Evolutionary conservation across 768 basidiomycete species (phyloP).

Genomic region (Chalciporus pseudorubinellus): DNA sequence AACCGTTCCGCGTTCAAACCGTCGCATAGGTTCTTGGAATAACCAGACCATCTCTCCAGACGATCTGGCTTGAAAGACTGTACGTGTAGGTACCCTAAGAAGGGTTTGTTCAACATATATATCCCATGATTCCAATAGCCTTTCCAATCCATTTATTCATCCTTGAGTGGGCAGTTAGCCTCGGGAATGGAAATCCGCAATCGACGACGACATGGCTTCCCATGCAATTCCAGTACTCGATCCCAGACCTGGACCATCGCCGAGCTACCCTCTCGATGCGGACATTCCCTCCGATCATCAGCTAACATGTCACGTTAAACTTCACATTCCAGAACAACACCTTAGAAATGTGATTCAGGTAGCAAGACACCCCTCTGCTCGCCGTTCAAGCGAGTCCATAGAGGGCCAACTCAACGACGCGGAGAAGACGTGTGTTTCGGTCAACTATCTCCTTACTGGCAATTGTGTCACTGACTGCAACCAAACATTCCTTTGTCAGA

Average conservation of each 20-base stretch:
- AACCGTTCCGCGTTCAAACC: background rate
- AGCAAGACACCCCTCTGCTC: background rate
- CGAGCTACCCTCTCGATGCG: constrained; percentile 23
- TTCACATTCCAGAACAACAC: constrained; percentile 12
- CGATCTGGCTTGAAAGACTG: no score
- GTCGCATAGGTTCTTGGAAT: no score
- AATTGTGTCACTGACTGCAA: constrained; percentile 1
- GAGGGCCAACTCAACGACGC: background rate
- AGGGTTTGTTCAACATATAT: no score
- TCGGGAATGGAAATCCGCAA: no score
- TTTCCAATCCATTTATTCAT: no score
- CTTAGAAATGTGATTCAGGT: constrained; percentile 7
- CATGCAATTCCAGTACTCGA: constrained; percentile 49
- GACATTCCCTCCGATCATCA: background rate
- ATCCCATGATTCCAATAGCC: no score
- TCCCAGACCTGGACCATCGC: constrained; percentile 55
- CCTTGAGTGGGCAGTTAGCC: no score
- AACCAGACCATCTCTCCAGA: no score
- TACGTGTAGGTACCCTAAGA: no score
- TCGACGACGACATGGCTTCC: constrained; percentile 56
- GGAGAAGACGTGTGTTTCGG: constrained; percentile 9
- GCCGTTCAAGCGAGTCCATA: background rate
- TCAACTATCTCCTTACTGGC: background rate
- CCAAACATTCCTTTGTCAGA: constrained; percentile 36
- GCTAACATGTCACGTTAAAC: constrained; percentile 9